Conservation (phyloP, 768 basidiomycete genomes). For the Ephemerocybe angulata region DNA sequence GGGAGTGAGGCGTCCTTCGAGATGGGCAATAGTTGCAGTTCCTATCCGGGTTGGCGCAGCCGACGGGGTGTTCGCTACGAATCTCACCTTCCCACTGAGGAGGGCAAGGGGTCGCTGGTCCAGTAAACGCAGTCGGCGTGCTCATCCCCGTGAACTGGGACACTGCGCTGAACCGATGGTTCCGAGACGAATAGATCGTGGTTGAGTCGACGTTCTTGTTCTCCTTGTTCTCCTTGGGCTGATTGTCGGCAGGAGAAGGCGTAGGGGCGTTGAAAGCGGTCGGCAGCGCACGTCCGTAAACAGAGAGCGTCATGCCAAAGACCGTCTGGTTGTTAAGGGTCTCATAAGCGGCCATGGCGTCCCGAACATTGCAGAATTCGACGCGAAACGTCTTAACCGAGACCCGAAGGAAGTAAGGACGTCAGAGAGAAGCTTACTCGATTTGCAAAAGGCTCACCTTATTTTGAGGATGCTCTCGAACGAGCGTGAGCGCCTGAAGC, state of each 20-base stretch:
- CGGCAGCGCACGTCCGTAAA: slow-evolving; percentile 29
- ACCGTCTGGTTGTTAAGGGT: slow-evolving; percentile 46
- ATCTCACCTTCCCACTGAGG: slow-evolving; percentile 17
- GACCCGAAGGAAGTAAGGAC: no score
- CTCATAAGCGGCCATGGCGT: slow-evolving; percentile 48
- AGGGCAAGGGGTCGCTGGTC: not conserved
- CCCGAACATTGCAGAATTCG: slow-evolving; percentile 67
- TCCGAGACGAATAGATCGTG: slow-evolving; percentile 6
- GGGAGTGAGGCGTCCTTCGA: slow-evolving; percentile 12
- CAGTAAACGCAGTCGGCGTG: not conserved
- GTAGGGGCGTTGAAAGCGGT: not conserved
- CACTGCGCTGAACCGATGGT: not conserved
- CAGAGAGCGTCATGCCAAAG: slow-evolving; percentile 49
- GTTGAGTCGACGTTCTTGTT: not conserved
- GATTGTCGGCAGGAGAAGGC: not conserved
- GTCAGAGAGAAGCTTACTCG: no score
- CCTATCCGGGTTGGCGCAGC: slow-evolving; percentile 17
- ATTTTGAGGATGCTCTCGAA: slow-evolving; percentile 17
- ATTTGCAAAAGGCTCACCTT: slow-evolving; percentile 22
- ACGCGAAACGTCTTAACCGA: slow-evolving; percentile 43
- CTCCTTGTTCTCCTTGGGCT: not conserved
- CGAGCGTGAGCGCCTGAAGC: slow-evolving; percentile 26
- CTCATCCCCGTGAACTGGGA: not conserved
- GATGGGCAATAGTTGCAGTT: slow-evolving; percentile 30
- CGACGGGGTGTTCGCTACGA: slow-evolving; percentile 11